Percentiles rank a stretch among this genome's conserved stretches.
Evolutionary conservation across 371 early-diverging fungal species (phyloP).

Genomic region (Lichtheimia ornata): DNA sequence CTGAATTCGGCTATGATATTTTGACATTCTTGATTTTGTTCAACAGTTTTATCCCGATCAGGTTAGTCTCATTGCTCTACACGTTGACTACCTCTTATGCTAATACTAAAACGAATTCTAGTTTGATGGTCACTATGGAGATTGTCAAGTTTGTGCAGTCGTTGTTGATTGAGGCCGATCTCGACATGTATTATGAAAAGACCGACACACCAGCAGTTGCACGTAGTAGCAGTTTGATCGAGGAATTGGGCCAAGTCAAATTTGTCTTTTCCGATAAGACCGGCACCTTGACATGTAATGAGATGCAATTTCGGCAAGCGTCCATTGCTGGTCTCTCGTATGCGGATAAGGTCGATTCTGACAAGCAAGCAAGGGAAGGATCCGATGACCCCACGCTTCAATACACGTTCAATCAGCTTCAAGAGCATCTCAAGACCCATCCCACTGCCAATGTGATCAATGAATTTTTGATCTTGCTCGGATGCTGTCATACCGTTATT

Average conservation of each 20-base stretch:
- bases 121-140: slow-evolving; percentile 92
- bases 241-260: slow-evolving; percentile 90
- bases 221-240: slow-evolving; percentile 87
- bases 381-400: slow-evolving; percentile 60
- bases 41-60: slow-evolving; percentile 92
- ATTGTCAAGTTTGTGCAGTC: slow-evolving; percentile 86
- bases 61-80: slow-evolving; percentile 22
- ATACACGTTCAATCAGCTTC: slow-evolving; percentile 68
- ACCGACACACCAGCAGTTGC: slow-evolving; percentile 86
- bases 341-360: slow-evolving; percentile 75
- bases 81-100: not conserved
- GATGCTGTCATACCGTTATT: slow-evolving; percentile 97
- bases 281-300: slow-evolving; percentile 96
- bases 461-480: slow-evolving; percentile 82
- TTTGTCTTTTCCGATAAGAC: slow-evolving; percentile 92
- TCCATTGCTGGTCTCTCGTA: slow-evolving; percentile 80
- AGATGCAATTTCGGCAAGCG: slow-evolving; percentile 92
- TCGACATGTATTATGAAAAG: slow-evolving; percentile 86
- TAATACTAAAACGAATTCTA: slow-evolving; percentile 14
- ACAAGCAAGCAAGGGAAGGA: slow-evolving; percentile 74
- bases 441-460: slow-evolving; percentile 66
- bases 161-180: slow-evolving; percentile 76
- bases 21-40: slow-evolving; percentile 88
- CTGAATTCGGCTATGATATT: slow-evolving; percentile 71
- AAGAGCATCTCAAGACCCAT: slow-evolving; percentile 64